These are phyloP conservation scores for Cyberlindnera mississippiensis DNA, from an alignment of 805 yeast species.

Conservation along the genomic window DNA sequence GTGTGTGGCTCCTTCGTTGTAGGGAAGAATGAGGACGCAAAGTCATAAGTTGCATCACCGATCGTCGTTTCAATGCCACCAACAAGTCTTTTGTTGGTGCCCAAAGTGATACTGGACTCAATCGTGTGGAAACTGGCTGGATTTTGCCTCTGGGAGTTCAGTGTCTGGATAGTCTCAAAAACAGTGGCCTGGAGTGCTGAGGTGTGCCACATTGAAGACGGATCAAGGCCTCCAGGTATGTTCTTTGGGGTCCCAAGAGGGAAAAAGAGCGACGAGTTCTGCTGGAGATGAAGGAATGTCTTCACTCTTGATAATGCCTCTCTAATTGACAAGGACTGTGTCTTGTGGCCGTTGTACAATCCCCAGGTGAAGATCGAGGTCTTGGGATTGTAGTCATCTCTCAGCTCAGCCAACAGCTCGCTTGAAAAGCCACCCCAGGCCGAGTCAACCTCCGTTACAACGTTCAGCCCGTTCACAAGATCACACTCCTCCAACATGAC, in stretches of 20 bases:
- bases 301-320: slow-evolving; percentile 39
- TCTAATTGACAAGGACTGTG: slow-evolving; percentile 12
- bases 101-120: slow-evolving; percentile 38
- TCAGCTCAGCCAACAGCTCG: slow-evolving; percentile 46
- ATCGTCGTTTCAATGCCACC: slow-evolving; percentile 30
- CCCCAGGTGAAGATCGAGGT: slow-evolving; percentile 46
- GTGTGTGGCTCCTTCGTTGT: slow-evolving; percentile 10
- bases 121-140: slow-evolving; percentile 29
- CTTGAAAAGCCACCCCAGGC: slow-evolving; percentile 82
- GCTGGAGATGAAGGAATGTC: slow-evolving; percentile 42
- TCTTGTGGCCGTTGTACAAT: slow-evolving; percentile 28
- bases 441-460: slow-evolving; percentile 65
- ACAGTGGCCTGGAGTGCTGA: slow-evolving; percentile 35
- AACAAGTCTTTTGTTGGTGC: slow-evolving; percentile 45
- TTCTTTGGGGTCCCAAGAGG: slow-evolving; percentile 41
- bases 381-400: slow-evolving; percentile 68
- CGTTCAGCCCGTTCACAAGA: slow-evolving; percentile 62
- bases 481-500: slow-evolving; percentile 72
- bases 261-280: slow-evolving; percentile 48
- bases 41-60: slow-evolving; percentile 6
- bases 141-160: slow-evolving; percentile 35
- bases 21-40: slow-evolving; percentile 9
- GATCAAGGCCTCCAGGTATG: slow-evolving; percentile 19
- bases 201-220: slow-evolving; percentile 37
- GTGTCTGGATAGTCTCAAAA: slow-evolving; percentile 42